Conservation (phyloP, 805 yeast species). For the Metschnikowia borealis region DNA sequence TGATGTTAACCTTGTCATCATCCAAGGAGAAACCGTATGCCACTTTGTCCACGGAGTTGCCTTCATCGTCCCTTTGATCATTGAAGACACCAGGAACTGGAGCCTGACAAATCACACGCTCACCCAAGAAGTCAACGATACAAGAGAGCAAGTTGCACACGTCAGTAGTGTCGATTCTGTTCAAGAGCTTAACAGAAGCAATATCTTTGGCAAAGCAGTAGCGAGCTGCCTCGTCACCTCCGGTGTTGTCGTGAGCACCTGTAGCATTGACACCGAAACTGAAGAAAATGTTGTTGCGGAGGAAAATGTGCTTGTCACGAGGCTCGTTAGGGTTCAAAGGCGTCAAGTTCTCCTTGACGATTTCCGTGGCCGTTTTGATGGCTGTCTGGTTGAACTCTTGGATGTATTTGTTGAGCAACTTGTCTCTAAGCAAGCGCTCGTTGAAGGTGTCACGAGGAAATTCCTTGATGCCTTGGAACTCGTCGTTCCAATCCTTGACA, state of each 20-base stretch:
- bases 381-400: conserved; percentile 77
- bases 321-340: conserved; percentile 81
- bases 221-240: conserved; percentile 85
- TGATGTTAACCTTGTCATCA: conserved; percentile 44
- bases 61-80: conserved; percentile 20
- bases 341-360: conserved; percentile 66
- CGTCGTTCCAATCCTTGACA: conserved; percentile 84
- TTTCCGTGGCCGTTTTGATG: conserved; percentile 71
- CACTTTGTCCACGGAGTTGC: conserved; percentile 39
- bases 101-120: conserved; percentile 84
- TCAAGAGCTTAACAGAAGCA: conserved; percentile 63
- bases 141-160: conserved; percentile 73
- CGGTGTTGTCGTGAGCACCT: conserved; percentile 60
- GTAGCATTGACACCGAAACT: conserved; percentile 65
- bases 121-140: conserved; percentile 88
- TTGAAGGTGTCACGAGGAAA: conserved; percentile 54
- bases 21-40: conserved; percentile 74
- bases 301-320: conserved; percentile 57
- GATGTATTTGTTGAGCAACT: conserved; percentile 62
- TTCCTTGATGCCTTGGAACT: conserved; percentile 78
- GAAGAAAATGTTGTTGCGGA: conserved; percentile 83
- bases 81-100: conserved; percentile 91
- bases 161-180: conserved; percentile 58
- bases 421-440: conserved; percentile 73
- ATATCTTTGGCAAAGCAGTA: conserved; percentile 77